Percentiles rank a stretch among this genome's conserved stretches.
Evolutionary conservation across 164 flowering plant species (phyloP).

Genomic region (Euptelea pleiosperma): DNA sequence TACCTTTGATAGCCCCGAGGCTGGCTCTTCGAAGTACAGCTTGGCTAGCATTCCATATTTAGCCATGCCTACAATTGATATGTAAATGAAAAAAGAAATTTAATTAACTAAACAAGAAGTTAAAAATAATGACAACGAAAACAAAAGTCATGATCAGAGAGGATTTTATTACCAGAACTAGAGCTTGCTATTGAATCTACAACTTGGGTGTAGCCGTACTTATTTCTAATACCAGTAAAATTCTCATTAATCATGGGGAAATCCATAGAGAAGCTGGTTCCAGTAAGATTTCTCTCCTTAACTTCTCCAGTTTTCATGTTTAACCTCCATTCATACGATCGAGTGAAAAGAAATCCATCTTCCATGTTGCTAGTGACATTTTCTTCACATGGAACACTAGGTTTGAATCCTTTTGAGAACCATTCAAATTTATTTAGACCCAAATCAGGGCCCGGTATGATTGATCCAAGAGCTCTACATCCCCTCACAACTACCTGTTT

Average conservation of each 20-base stretch:
- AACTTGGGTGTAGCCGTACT: conserved; percentile 46
- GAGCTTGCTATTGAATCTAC: conserved; percentile 40
- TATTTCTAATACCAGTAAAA: conserved; percentile 33
- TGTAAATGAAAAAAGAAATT: no score
- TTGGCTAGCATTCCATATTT: conserved; percentile 56
- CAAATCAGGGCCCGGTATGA: conserved; percentile 53
- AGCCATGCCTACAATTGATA: conserved; percentile 34
- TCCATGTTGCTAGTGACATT: background rate
- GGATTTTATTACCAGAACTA: conserved; percentile 24
- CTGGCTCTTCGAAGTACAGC: conserved; percentile 30
- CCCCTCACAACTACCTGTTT: conserved; percentile 54
- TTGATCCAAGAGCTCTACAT: conserved; percentile 43
- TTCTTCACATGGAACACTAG: conserved; percentile 9
- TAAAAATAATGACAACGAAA: background rate
- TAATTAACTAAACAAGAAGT: background rate
- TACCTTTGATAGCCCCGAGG: background rate
- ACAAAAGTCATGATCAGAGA: background rate
- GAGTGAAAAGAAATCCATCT: conserved; percentile 28
- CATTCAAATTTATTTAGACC: conserved; percentile 42
- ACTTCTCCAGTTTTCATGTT: conserved; percentile 48
- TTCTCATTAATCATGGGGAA: conserved; percentile 45
- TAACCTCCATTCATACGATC: conserved; percentile 48
- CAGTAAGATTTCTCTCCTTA: conserved; percentile 38
- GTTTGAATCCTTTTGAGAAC: conserved; percentile 42
- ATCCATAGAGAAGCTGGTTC: conserved; percentile 40